A percentile compares a stretch with the other conserved stretches of the same genome.
Evolutionary conservation across 2,329 filamentous ascomycete species (phyloP).

Genomic region (Ambrosiella beaveri): DNA sequence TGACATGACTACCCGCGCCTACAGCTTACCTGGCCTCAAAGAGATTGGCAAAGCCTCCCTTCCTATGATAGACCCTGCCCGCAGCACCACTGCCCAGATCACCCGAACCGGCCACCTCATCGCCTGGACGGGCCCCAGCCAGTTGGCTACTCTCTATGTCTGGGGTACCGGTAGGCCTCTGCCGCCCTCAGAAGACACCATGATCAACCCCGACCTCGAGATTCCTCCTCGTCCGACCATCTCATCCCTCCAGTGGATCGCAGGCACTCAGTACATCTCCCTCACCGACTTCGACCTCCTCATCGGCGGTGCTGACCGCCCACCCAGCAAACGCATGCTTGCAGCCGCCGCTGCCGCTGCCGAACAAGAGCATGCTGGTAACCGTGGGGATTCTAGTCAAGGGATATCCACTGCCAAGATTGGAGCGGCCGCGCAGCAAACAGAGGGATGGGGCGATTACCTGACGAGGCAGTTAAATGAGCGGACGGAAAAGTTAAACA

Average conservation of each 20-base stretch:
- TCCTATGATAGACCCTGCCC: slow-evolving; percentile 53
- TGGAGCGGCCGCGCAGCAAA: slow-evolving; percentile 17
- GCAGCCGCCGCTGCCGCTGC: slow-evolving; percentile 43
- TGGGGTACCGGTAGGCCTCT: slow-evolving; percentile 60
- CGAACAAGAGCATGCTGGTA: not conserved
- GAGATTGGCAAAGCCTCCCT: slow-evolving; percentile 58
- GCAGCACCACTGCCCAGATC: slow-evolving; percentile 53
- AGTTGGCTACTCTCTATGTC: slow-evolving; percentile 65
- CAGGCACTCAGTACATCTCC: slow-evolving; percentile 81
- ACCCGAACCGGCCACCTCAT: slow-evolving; percentile 67
- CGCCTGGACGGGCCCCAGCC: slow-evolving; percentile 75
- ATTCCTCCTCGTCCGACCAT: slow-evolving; percentile 79
- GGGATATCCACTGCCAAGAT: slow-evolving; percentile 1
- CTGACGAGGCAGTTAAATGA: slow-evolving; percentile 78
- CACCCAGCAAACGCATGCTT: slow-evolving; percentile 75
- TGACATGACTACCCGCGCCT: slow-evolving; percentile 63
- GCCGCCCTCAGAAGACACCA: slow-evolving; percentile 47
- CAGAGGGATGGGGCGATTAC: slow-evolving; percentile 60
- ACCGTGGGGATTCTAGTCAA: not conserved
- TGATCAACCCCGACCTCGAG: slow-evolving; percentile 60
- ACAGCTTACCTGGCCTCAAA: slow-evolving; percentile 71
- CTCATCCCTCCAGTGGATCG: slow-evolving; percentile 90
- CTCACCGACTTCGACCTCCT: slow-evolving; percentile 76
- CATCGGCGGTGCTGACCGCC: slow-evolving; percentile 75
- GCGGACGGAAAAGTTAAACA: slow-evolving; percentile 67